phyloP scores from a whole-genome alignment of 2,329 filamentous ascomycete genomes.

The Neoascochyta sp. region DNA sequence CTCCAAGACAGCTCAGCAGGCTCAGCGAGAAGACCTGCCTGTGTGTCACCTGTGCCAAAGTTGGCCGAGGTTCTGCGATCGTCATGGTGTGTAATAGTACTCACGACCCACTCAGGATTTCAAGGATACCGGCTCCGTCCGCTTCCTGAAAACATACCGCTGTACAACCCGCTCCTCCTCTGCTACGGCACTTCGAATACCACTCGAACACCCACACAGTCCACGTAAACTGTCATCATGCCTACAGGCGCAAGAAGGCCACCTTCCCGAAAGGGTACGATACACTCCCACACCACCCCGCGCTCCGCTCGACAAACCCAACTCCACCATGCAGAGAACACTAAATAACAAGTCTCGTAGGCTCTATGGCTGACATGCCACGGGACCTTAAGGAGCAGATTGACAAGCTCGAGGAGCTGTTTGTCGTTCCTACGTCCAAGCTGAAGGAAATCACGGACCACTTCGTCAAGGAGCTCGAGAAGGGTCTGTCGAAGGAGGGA shows the following conservation, averaged over 20 bases:
- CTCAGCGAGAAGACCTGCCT: too few relatives aligned
- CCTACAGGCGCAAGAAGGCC: constrained; percentile 62
- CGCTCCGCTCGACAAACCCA: constrained; percentile 2
- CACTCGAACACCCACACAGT: not conserved
- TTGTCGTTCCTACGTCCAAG: constrained; percentile 72
- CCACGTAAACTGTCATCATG: constrained; percentile 48
- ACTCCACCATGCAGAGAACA: constrained; percentile 10
- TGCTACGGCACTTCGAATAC: constrained; percentile 1
- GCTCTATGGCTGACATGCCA: constrained; percentile 87
- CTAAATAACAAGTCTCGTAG: constrained; percentile 47
- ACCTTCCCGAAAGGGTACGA: constrained; percentile 71
- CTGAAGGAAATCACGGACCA: constrained; percentile 88
- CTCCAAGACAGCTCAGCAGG: not conserved
- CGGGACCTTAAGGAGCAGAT: constrained; percentile 80
- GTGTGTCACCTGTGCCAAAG: too few relatives aligned
- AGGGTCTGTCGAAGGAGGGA: constrained; percentile 81
- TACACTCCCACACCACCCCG: constrained; percentile 2
- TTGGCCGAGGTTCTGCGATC: not conserved
- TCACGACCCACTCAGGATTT: constrained; percentile 1
- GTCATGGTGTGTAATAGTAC: constrained; percentile 1
- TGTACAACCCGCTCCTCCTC: constrained; percentile 1
- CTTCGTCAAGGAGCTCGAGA: constrained; percentile 82
- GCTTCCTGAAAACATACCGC: not conserved
- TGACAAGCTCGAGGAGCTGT: constrained; percentile 75
- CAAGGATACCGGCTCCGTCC: constrained; percentile 1